Base-by-base conservation (phyloP, 495 filamentous ascomycete genomes). In the Trichoderma reesei region DNA sequence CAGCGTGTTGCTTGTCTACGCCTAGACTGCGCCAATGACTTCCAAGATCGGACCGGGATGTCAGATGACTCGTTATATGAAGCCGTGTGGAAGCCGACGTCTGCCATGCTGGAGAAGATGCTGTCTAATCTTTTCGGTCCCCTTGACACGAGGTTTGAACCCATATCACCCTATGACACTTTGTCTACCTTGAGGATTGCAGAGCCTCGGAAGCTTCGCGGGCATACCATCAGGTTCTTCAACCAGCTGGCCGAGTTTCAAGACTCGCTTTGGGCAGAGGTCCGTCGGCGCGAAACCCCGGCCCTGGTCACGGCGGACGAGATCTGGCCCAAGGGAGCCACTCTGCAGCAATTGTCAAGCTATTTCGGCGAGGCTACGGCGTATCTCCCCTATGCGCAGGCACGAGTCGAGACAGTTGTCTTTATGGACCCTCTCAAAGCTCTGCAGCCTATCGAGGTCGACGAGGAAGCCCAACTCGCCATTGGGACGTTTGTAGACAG, bases 401-500 rank as follows among this genome's bases (percentile, higher is more conserved):
- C 66, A 1, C 67, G 65, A 41, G 67, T 67, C 8, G 36, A 66
- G 20, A 41, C 41, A 33, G 62, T 73, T 8, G 60, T 73, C 14
- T 70, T 73, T 56, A 62, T 59, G 1, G 44, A 61, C 1, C 37
- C 65, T 44, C 26, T 62, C 18, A 18, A 11, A 1, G n/a, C 70
- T 18, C 48, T 66, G 16, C 16, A 37, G 36, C 62, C 65, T 3
- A 37, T 51, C 11, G 66, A 69, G n/a, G 18, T 38, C 6, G 67
- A 71, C 11, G 10, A 48, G 13, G 69, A 68, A 41, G 26, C 20
- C 8, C 38, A n/a, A 14, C 20, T 10, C 13, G 68, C 66, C 3
- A 66, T 71, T 46, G 61, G 59, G 16, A 31, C 37, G 26, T 69
- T 69, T 38, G 63, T 67, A 6, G 67, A 73, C 11, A 62, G 67